Evolutionary conservation across 257 asterid genomes (phyloP), one percentile per base, ranked within the genome.

Genomic region (Gentiana straminea): DNA sequence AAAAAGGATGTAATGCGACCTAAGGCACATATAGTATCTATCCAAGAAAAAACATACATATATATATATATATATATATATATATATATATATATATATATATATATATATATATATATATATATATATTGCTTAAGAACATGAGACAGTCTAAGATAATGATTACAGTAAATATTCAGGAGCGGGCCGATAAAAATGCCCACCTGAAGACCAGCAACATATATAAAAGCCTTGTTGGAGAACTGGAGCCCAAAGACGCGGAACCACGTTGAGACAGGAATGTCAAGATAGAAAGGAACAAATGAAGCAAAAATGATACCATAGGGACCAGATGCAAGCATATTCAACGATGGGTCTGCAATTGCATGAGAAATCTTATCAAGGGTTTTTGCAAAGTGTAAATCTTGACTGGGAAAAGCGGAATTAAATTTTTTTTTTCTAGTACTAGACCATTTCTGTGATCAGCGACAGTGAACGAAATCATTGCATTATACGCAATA

Each of bases 151-250:
- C 49, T 51, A 66, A 15, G 34, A 59, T 35, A 41, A 2, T 3
- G 46, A 41, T 5, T 41, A 5, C 9, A 41, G 11, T 5, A 41
- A 5, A 3, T 10, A 41, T 24, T 24, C 24, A 24, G 24, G 24
- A 44, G 37, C 54, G 36, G 43, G 57, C 56, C 62, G 38, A 43
- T 32, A 58, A 65, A 52, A 54, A 5, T 36, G 38, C 33, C 7
- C 77, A 92, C 99, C 96, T 92, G 99, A 70, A 92, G 87, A 67
- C 99, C 99, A 51, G 99, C 99, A 68, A 86, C 79, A 75, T 92
- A 92, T 55, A 92, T 89, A 57, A 92, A 88, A 33, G 92, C 72
- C 87, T 92, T 92, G 87, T 92, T 97, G 5, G 99, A 92, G 78
- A 92, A 92, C 72, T 79, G 89, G 72, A 89, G 73, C 64, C 75